These are phyloP conservation scores for Geranium rotundifolium DNA, from an alignment of 345 rosid genomes.

Conservation along the genomic window DNA sequence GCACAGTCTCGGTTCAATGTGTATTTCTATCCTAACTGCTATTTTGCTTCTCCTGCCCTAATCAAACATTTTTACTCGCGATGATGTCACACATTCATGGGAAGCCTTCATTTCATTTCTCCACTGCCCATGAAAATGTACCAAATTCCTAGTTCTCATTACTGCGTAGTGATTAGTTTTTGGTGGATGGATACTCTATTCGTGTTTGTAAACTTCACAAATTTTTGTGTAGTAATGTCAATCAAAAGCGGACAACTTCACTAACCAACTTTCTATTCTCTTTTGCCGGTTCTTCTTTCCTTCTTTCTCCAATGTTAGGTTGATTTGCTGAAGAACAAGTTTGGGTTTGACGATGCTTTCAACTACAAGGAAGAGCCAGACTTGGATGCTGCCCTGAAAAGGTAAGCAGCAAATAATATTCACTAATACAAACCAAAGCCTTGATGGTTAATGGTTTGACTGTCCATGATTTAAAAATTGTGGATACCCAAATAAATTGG, in stretches of 20 bases:
- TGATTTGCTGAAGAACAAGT: conserved; percentile 43
- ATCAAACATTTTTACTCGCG: no score
- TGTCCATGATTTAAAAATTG: not conserved
- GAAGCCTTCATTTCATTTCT: no score
- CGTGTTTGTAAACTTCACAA: not conserved
- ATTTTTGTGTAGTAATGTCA: not conserved
- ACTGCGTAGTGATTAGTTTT: no score
- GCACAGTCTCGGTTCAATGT: not conserved
- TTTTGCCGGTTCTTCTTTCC: not conserved
- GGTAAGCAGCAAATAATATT: conserved; percentile 18
- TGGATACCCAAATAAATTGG: not conserved
- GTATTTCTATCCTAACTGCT: no score
- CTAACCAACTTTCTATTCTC: not conserved
- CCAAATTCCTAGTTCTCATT: no score
- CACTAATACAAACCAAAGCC: not conserved
- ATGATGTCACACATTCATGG: no score
- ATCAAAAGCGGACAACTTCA: not conserved
- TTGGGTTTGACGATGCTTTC: conserved; percentile 67
- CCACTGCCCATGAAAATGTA: no score
- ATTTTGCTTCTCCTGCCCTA: no score
- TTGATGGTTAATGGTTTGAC: not conserved
- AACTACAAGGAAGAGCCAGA: conserved; percentile 59
- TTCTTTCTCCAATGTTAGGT: conserved; percentile 23
- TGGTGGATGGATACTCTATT: no score
- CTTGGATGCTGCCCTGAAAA: conserved; percentile 42